phyloP scores from a whole-genome alignment of 305 asterid genomes.

The Petunia hybrid region DNA sequence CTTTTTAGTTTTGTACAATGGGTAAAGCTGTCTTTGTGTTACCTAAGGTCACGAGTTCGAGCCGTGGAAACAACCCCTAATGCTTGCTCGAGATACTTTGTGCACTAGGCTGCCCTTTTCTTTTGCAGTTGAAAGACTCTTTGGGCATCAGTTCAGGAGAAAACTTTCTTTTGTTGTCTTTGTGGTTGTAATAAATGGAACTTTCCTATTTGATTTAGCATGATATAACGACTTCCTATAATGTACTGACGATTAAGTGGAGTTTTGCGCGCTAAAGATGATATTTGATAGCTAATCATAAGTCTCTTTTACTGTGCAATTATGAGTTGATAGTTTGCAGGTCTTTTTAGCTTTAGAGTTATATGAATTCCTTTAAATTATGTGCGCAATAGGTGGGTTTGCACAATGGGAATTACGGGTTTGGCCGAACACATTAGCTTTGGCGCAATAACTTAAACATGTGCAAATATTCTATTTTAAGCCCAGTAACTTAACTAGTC shows the following conservation, averaged over 20 bases:
- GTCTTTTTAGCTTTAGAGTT: background rate
- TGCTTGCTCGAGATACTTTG: too few relatives aligned
- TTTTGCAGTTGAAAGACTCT: background rate
- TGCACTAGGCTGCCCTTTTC: too few relatives aligned
- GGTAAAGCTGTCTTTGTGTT: too few relatives aligned
- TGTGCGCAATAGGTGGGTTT: background rate
- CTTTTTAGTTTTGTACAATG: too few relatives aligned
- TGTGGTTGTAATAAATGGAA: background rate
- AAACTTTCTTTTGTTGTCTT: background rate
- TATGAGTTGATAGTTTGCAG: background rate
- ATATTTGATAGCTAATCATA: slow-evolving; percentile 2
- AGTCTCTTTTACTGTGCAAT: slow-evolving; percentile 11
- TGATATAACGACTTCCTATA: background rate
- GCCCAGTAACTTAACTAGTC: too few relatives aligned
- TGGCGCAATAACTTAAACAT: too few relatives aligned
- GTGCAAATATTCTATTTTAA: too few relatives aligned
- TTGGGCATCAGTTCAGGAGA: too few relatives aligned
- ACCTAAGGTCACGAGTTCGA: too few relatives aligned
- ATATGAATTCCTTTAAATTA: background rate
- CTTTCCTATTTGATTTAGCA: background rate
- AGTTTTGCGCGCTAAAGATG: background rate
- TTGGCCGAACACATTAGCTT: too few relatives aligned
- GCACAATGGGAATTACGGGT: too few relatives aligned
- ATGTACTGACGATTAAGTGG: background rate
- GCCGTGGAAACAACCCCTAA: too few relatives aligned